Evolutionary conservation across 345 rosid genomes (phyloP), one percentile per base, ranked within the genome.

Genomic region (Salix arbutifolia): DNA sequence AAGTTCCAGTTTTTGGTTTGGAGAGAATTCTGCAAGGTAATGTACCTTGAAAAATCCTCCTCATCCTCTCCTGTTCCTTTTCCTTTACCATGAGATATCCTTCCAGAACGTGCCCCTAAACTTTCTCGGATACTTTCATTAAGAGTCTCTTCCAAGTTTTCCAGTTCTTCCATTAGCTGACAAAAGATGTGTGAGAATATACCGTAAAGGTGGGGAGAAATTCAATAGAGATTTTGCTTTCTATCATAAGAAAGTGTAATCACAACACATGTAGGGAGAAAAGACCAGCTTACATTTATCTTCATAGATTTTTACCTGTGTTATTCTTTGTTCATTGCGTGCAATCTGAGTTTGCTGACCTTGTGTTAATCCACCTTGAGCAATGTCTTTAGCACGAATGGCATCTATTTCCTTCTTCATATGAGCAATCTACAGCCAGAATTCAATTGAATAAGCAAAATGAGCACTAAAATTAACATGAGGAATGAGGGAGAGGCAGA

Each of bases 331-430:
- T 64, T 96, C 98, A 86, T 96, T 96, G 69, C 99, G 93, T 80
- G 98, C 97, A 83, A 96, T 96, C 85, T 93, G 98, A 67, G 97
- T 96, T 86, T 96, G 99, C 78, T 96, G 98, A 50, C 99, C 99
- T 81, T 96, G 98, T 5, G 98, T 96, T 81, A 96, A 78, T 74
- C 99, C 99, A 77, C 99, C 98, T 87, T 93, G 99, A 72, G 89
- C 69, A 76, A 96, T 96, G 83, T 96, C 99, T 88, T 96, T 96
- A 68, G 86, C 97, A 77, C 97, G 96, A 62, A 96, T 96, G 66
- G 91, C 92, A 88, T 92, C 91, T 82, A 96, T 85, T 87, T 96
- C 99, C 84, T 90, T 96, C 88, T 87, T 96, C 97, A 93, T 96
- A 81, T 96, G 96, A 77, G 93, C 92, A 84, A 94, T 92, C 98